Base-by-base conservation (phyloP, 176 grass and related monocot genomes). In the Tuctoria greenei region DNA sequence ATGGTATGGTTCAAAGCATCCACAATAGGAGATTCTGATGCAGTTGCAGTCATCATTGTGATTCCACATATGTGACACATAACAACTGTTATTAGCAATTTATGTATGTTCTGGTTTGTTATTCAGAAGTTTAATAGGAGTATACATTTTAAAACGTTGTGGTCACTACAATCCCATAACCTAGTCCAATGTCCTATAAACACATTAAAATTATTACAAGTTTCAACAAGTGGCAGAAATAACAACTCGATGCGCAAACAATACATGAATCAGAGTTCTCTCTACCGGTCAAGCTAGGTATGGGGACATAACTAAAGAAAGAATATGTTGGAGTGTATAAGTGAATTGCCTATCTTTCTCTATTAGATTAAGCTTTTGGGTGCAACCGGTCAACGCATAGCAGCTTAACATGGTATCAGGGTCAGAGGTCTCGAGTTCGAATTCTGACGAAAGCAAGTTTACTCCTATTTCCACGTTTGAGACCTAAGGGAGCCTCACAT, bases 1-100 rank as follows among this genome's bases (percentile, higher is more conserved):
- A 61, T 47, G 5, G 41, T 63, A 61, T 46, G 11, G 26, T 60
- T 61, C 15, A 83, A 45, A 70, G 24, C 10, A 89, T 9, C 50
- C 15, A 17, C 0, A 20, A 1, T 27, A 71, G 57, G 37, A 57
- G 31, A 50, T 8, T 31, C 14, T 10, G 56, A 43, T 47, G 41
- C 18, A 63, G 15, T 21, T 79, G 34, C 42, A 39, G 9, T 24
- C 3, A 25, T 25, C 54, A 66, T n/a, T 11, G 7, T 45, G 24
- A 78, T 63, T 2, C 41, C 64, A 76, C 20, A 10, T 6, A 20
- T 69, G 58, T 38, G 2, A 21, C 0, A 25, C 6, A 39, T 52
- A 16, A 55, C 14, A 64, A 58, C 64, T 11, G 3, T 45, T 21
- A 4, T 25, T 15, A 69, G 24, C 14, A 67, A 43, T 68, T 73